Percentiles rank a stretch among this genome's conserved stretches.
phyloP scores from a whole-genome alignment of 495 filamentous ascomycete genomes.

The Hypoxylon perforatum region DNA sequence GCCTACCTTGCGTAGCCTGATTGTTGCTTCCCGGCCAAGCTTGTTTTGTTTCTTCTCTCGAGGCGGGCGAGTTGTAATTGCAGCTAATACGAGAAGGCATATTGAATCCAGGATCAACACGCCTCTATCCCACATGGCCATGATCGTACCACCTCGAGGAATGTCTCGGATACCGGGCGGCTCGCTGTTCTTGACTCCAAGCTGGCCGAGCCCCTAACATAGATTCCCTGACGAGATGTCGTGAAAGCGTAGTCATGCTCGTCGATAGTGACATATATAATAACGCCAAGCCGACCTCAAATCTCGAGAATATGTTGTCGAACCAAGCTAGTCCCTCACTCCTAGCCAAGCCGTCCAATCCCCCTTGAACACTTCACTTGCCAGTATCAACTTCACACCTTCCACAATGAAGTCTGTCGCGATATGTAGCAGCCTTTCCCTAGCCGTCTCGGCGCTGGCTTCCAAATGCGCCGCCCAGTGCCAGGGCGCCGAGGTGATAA shows the following conservation, averaged over 20 bases:
- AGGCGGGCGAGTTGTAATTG: neutral
- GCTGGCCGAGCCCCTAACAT: conserved; percentile 1
- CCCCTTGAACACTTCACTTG: neutral
- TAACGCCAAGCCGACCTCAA: conserved; percentile 11
- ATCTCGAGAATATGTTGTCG: neutral
- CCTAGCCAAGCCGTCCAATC: conserved; percentile 2
- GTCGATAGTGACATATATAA: conserved; percentile 12
- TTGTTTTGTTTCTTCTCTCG: conserved; percentile 2
- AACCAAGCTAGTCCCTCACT: conserved; percentile 13
- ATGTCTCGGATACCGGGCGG: conserved; percentile 1
- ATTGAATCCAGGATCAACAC: neutral
- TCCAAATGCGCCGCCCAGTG: conserved; percentile 3
- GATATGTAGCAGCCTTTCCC: conserved; percentile 10
- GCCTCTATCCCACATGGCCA: conserved; percentile 3
- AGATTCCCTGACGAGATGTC: neutral
- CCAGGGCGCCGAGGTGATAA: conserved; percentile 28
- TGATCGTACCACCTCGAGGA: neutral
- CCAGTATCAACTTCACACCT: conserved; percentile 1
- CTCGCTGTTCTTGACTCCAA: conserved; percentile 4
- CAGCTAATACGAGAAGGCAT: neutral
- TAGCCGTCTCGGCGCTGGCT: conserved; percentile 15
- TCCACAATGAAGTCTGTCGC: conserved; percentile 13
- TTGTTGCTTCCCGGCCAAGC: neutral
- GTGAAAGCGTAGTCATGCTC: neutral
- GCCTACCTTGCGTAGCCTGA: neutral